Conservation (phyloP, 2,329 filamentous ascomycete species). For the Anthostomella pinea region DNA sequence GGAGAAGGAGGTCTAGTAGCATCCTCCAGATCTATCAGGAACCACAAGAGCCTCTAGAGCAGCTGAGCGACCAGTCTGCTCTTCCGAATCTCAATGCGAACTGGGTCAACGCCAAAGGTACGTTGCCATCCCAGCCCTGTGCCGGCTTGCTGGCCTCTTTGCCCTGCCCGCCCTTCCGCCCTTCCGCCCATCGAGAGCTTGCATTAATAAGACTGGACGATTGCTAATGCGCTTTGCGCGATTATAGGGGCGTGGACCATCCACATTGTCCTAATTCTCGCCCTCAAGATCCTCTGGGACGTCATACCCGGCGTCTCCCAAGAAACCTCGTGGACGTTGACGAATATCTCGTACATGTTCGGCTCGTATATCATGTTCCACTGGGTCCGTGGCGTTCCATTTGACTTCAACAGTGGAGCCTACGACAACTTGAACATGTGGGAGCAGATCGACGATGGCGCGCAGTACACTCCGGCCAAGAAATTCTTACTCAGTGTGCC, state of each 20-base stretch:
- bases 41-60: conserved; percentile 92
- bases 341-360: conserved; percentile 99
- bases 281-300: conserved; percentile 94
- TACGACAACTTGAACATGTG: conserved; percentile 99
- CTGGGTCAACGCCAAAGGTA: conserved; percentile 99
- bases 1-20: conserved; percentile 94
- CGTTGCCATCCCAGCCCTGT: conserved; percentile 27
- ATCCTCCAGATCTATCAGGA: conserved; percentile 91
- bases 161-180: too few relatives aligned
- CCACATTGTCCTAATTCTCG: conserved; percentile 87
- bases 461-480: conserved; percentile 97
- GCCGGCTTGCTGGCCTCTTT: background rate
- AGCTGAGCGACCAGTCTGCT: conserved; percentile 93
- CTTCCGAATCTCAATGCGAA: conserved; percentile 95
- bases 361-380: conserved; percentile 99
- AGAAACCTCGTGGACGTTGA: conserved; percentile 97
- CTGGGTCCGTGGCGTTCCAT: conserved; percentile 94
- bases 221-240: conserved; percentile 13
- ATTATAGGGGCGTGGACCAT: conserved; percentile 89
- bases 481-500: conserved; percentile 96
- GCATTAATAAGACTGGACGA: too few relatives aligned
- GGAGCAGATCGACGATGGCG: conserved; percentile 99
- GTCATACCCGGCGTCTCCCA: conserved; percentile 95
- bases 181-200: too few relatives aligned
- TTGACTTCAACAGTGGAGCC: conserved; percentile 97